Base-by-base conservation (phyloP, 169 alveolate species). In the Cryptosporidium parvum region DNA sequence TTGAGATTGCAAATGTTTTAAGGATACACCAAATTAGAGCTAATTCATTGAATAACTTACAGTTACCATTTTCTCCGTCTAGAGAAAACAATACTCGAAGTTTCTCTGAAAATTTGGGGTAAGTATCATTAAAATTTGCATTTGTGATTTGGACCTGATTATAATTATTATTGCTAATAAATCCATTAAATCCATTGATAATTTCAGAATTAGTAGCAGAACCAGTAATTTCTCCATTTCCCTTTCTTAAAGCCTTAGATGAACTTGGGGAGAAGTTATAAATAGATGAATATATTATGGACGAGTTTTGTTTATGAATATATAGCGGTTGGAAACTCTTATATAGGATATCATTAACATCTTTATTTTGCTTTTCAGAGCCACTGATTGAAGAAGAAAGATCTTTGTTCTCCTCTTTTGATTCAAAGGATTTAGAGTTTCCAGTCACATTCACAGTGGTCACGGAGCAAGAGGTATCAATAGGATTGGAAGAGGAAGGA, bases 21-120 rank as follows among this genome's bases (percentile, higher is more conserved):
- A 80, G 67, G 26, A 80, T 80, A 37, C 89, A 80, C 89, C 89
- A 80, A 62, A 80, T 80, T 4, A 80, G 75, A 18, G 89, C 73
- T 8, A 80, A 53, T 51, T 80, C 89, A 65, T 65, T 80, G 2
- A 62, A 8, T 18, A 80, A 35, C 48, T 39, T 42, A 37, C 59
- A 61, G 18, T 35, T 48, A 2, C 70, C 48, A 26, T 45, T 45
- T 52, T 61, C 42, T 61, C 10, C 69, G 6, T 80, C 80, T 44
- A 80, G 45, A 35, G 69, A 45, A 45, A 72, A 53, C 39, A 72
- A 33, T 1, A 33, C 44, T 26, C 62, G 35, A 45, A 72, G 69
- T 21, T 80, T 80, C 37, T 35, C 65, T 7, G 61, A 10, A 12
- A 56, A 56, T 8, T 26, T 56, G 2, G 23, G 26, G 31, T 16